phyloP scores from a whole-genome alignment of 495 filamentous ascomycete genomes.

The Platismatia glauca region DNA sequence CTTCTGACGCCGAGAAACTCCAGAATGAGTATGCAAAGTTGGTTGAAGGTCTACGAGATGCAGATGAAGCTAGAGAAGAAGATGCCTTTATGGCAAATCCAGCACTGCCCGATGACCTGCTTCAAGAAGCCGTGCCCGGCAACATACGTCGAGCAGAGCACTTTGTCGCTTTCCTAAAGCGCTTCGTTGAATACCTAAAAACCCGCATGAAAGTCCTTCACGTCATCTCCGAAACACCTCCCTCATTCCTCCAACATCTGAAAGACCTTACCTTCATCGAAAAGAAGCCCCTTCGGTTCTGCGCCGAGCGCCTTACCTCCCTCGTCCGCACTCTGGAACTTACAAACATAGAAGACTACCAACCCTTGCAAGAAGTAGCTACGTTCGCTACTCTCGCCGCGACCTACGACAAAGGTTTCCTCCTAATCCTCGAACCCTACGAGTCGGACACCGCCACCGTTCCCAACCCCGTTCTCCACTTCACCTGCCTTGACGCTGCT shows the following conservation, averaged over 20 bases:
- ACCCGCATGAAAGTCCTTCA: conserved; percentile 97
- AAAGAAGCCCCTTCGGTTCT: conserved; percentile 91
- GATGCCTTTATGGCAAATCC: conserved; percentile 97
- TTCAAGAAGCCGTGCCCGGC: conserved; percentile 90
- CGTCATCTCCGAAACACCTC: conserved; percentile 92
- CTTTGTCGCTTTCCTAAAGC: conserved; percentile 87
- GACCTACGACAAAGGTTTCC: conserved; percentile 95
- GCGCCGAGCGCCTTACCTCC: conserved; percentile 88
- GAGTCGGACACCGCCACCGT: conserved; percentile 94
- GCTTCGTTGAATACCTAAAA: conserved; percentile 96
- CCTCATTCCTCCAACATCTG: conserved; percentile 85
- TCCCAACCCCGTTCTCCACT: conserved; percentile 90
- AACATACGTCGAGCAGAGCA: conserved; percentile 96
- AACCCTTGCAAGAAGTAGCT: conserved; percentile 93
- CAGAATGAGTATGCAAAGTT: conserved; percentile 94
- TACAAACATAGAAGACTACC: conserved; percentile 95
- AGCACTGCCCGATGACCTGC: conserved; percentile 68
- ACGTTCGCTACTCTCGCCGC: conserved; percentile 97
- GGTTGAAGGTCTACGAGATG: conserved; percentile 81
- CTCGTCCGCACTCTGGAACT: conserved; percentile 93
- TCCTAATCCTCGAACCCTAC: conserved; percentile 91
- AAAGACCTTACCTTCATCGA: conserved; percentile 97
- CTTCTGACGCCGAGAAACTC: conserved; percentile 81
- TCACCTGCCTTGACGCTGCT: conserved; percentile 93
- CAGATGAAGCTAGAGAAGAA: conserved; percentile 80